Evolutionary conservation across 2,329 filamentous ascomycete genomes (phyloP), one percentile per base, ranked within the genome.

Genomic region (Fusarium multiceps): DNA sequence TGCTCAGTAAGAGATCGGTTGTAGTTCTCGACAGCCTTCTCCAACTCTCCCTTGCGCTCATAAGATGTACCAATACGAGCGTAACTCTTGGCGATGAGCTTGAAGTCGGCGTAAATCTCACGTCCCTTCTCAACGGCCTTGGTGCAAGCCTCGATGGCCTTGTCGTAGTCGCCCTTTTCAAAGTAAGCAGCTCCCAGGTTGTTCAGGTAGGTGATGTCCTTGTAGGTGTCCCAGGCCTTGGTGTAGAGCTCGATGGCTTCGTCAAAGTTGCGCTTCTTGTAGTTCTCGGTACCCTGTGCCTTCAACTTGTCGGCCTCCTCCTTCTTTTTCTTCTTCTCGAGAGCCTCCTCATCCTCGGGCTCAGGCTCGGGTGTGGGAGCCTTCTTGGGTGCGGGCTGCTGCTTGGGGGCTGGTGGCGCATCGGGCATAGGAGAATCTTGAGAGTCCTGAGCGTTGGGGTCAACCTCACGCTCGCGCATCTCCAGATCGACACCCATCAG

Each of bases 221-320:
- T 96, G 88, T 93, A 87, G 41, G 92, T 82, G 63, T 97, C 94
- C 96, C 96, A 99, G 0, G 96, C 96, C 80, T 97, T 97, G 79
- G 81, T 88, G 86, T 99, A 99, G 84, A 99, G 93, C 78, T 90
- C 89, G 76, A 99, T 98, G 53, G 96, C 96, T 77, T 92, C 90
- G 76, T 98, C 96, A 73, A 99, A 98, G 78, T 98, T 90, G 74
- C 93, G 91, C 88, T 98, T 98, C 90, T 99, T 99, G 87, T 99
- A 99, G 80, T 91, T 91, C 74, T 96, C 93, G 16, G 95, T 99
- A 61, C 96, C 96, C 60, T 97, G 85, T 30, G 91, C 92, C 89
- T 99, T 99, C 83, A 98, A 92, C 79, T 94, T 93, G 75, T 99
- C 96, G 46, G 94, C 96, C 69, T 92, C 93, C 76, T 91, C 93